phyloP scores from a whole-genome alignment of 176 grass and related monocot genomes.

The Oryza punctata region DNA sequence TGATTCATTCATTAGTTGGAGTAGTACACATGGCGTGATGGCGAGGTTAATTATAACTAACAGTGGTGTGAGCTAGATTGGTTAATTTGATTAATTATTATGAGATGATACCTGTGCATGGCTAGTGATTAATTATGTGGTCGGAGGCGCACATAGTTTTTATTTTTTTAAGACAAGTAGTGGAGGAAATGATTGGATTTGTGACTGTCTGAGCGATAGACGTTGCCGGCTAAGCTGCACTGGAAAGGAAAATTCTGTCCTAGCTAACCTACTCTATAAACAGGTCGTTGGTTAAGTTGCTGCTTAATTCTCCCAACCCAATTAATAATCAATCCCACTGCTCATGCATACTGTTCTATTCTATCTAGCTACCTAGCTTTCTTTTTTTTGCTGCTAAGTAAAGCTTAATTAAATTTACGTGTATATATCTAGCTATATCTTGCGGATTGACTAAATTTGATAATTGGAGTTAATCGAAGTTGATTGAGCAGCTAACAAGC shows the following conservation, averaged over 20 bases:
- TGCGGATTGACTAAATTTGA: too few species aligned
- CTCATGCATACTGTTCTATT: not conserved
- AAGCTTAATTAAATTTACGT: too few species aligned
- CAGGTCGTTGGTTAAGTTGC: not conserved
- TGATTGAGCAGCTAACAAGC: too few species aligned
- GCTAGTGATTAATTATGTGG: not conserved
- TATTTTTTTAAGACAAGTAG: not conserved
- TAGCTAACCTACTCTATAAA: not conserved
- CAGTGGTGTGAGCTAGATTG: not conserved
- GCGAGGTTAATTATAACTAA: too few species aligned
- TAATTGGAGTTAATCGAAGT: too few species aligned
- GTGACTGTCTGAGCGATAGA: not conserved
- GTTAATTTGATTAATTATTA: not conserved
- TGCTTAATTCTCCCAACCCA: not conserved
- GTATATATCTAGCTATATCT: too few species aligned
- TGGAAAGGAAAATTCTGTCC: not conserved
- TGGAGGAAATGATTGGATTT: not conserved
- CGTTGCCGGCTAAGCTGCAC: not conserved
- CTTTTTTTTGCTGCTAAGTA: not conserved
- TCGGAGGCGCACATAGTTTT: not conserved
- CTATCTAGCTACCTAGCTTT: too few species aligned
- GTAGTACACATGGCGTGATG: not conserved
- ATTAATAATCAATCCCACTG: not conserved
- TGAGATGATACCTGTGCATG: not conserved
- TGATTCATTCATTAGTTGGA: not conserved